Conservation (phyloP, 768 basidiomycete species). For the Boletus insuetus region DNA sequence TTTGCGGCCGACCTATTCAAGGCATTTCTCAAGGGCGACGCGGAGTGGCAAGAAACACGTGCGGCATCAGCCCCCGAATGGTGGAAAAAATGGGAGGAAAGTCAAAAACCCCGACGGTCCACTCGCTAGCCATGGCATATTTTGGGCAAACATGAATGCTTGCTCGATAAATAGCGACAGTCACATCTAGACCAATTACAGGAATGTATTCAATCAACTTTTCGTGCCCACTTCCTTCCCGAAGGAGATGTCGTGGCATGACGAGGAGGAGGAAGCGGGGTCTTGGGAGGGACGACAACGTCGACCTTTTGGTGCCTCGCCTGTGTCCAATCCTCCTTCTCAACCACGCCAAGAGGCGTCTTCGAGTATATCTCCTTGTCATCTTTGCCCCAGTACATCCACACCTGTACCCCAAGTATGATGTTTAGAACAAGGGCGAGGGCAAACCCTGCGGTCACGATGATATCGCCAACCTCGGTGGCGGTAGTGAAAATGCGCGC, state of each 20-base stretch:
- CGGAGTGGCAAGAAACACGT: conserved; percentile 24
- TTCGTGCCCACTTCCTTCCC: conserved; percentile 69
- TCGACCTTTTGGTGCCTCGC: conserved; percentile 35
- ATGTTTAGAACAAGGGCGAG: conserved; percentile 80
- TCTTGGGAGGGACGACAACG: conserved; percentile 42
- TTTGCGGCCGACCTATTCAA: conserved; percentile 20
- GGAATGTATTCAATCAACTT: conserved; percentile 54
- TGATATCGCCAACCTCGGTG: conserved; percentile 79
- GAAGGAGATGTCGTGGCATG: conserved; percentile 43
- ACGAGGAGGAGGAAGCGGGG: conserved; percentile 43
- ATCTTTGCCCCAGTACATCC: conserved; percentile 74
- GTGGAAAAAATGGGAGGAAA: conserved; percentile 32
- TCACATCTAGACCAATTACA: conserved; percentile 13
- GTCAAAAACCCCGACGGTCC: conserved; percentile 13
- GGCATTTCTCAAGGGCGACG: conserved; percentile 24
- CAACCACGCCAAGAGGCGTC: conserved; percentile 18
- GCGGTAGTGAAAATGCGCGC: conserved; percentile 93
- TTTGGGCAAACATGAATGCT: not conserved
- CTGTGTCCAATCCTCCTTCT: conserved; percentile 30
- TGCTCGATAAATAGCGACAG: conserved; percentile 19
- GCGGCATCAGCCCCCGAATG: conserved; percentile 24
- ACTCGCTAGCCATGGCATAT: not conserved
- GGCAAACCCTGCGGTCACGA: conserved; percentile 81
- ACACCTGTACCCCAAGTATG: conserved; percentile 82
- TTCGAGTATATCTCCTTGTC: conserved; percentile 29